Percentiles rank a stretch among this genome's conserved stretches.
phyloP scores from a whole-genome alignment of 805 yeast species.

The Kluyveromyces wickerhamii region DNA sequence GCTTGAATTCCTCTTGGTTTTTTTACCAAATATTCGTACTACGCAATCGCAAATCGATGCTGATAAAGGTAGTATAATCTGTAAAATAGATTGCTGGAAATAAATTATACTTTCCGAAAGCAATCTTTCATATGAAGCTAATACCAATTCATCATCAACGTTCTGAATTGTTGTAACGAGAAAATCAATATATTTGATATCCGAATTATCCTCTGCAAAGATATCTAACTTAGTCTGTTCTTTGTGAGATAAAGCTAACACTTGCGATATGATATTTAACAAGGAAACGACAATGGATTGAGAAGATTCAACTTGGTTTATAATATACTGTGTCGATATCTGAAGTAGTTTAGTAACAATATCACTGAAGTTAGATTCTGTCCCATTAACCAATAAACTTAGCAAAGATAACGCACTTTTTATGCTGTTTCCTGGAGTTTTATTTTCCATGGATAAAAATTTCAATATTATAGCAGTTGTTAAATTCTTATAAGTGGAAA shows the following conservation, averaged over 20 bases:
- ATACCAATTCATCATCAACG: constrained; percentile 34
- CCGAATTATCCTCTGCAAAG: constrained; percentile 25
- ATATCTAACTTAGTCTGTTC: constrained; percentile 27
- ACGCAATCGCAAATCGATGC: constrained; percentile 34
- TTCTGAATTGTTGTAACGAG: constrained; percentile 42
- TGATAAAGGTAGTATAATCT: constrained; percentile 46
- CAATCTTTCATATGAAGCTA: constrained; percentile 33
- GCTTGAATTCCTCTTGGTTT: constrained; percentile 32
- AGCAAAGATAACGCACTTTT: constrained; percentile 39
- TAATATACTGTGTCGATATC: constrained; percentile 26
- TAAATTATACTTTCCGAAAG: constrained; percentile 44
- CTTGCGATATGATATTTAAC: constrained; percentile 26
- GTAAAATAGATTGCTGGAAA: constrained; percentile 44
- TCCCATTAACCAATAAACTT: constrained; percentile 45
- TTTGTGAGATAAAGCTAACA: constrained; percentile 24
- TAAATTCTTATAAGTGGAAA: constrained; percentile 55
- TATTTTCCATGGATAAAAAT: constrained; percentile 34
- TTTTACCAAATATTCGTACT: constrained; percentile 14
- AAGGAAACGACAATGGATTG: constrained; percentile 28
- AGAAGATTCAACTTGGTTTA: constrained; percentile 17
- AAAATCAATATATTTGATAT: constrained; percentile 35
- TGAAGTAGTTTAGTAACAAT: constrained; percentile 37
- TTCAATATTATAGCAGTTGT: constrained; percentile 38
- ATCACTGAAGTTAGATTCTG: constrained; percentile 44
- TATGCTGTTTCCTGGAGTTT: constrained; percentile 33